phyloP scores from a whole-genome alignment of 345 rosid genomes.

The Luvunga scandens region DNA sequence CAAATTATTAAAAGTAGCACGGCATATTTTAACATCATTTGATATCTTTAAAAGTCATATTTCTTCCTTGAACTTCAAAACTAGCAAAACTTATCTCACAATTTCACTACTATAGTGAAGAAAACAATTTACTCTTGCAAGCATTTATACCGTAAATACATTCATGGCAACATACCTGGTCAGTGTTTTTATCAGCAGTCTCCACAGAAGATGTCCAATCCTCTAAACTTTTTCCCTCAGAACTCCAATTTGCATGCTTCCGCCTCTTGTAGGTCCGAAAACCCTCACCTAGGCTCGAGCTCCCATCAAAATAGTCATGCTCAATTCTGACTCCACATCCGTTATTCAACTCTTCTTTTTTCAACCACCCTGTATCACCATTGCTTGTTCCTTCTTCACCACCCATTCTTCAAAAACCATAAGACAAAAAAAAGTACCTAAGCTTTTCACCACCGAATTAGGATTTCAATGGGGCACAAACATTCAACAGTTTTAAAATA shows the following conservation, averaged over 20 bases:
- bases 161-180: conserved; percentile 38
- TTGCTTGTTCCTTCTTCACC: conserved; percentile 44
- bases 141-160: not conserved
- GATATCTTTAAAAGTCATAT: not conserved
- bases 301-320: conserved; percentile 36
- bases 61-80: not conserved
- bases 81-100: not conserved
- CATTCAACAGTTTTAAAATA: conserved; percentile 8
- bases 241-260: conserved; percentile 36
- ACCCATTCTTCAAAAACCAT: conserved; percentile 32
- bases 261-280: conserved; percentile 78
- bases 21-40: not conserved
- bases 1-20: not conserved
- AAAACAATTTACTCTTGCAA: not conserved
- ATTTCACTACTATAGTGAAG: conserved; percentile 4
- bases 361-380: conserved; percentile 34
- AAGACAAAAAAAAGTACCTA: conserved; percentile 12
- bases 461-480: conserved; percentile 31
- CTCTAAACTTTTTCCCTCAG: conserved; percentile 34
- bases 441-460: conserved; percentile 27
- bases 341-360: conserved; percentile 33
- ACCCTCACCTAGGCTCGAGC: conserved; percentile 38
- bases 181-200: conserved; percentile 33
- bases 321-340: conserved; percentile 33
- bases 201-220: conserved; percentile 33